phyloP scores from a whole-genome alignment of 2,329 filamentous ascomycete species.

The Arthrobotrys conoides region DNA sequence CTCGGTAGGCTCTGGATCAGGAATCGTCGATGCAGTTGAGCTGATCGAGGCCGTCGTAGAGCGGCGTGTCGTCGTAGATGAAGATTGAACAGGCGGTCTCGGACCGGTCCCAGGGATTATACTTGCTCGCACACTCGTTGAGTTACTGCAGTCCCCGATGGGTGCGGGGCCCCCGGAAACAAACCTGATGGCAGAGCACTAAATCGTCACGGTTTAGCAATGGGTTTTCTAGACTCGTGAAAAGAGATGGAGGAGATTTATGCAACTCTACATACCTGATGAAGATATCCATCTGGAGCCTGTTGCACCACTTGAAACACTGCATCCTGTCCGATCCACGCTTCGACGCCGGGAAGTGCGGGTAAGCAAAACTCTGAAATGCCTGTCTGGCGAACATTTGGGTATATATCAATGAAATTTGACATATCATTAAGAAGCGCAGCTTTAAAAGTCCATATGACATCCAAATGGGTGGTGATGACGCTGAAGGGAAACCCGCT shows the following conservation, averaged over 20 bases:
- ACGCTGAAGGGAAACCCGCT: slow-evolving; percentile 23
- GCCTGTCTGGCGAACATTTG: slow-evolving; percentile 26
- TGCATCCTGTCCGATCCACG: slow-evolving; percentile 18
- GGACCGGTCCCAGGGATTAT: slow-evolving; percentile 24
- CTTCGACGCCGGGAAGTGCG: slow-evolving; percentile 1
- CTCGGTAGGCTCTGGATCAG: neutral
- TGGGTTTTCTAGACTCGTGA: no score
- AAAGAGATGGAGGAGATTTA: no score
- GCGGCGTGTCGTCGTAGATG: slow-evolving; percentile 1
- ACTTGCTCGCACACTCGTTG: slow-evolving; percentile 24
- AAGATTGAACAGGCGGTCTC: neutral
- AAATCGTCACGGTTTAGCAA: neutral
- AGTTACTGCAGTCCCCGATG: slow-evolving; percentile 19
- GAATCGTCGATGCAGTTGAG: neutral
- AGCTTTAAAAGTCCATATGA: slow-evolving; percentile 33
- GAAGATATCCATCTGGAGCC: slow-evolving; percentile 10
- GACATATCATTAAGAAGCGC: neutral
- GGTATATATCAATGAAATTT: slow-evolving; percentile 18
- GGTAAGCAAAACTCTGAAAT: slow-evolving; percentile 34
- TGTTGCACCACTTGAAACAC: slow-evolving; percentile 25
- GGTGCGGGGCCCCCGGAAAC: slow-evolving; percentile 10
- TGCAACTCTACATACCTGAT: slow-evolving; percentile 4
- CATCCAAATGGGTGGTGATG: slow-evolving; percentile 26
- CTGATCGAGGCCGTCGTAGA: neutral
- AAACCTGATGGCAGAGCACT: slow-evolving; percentile 32